Evolutionary conservation across 352 stramenopile genomes (phyloP).

Genomic region (Globisporangium iwayamae): DNA sequence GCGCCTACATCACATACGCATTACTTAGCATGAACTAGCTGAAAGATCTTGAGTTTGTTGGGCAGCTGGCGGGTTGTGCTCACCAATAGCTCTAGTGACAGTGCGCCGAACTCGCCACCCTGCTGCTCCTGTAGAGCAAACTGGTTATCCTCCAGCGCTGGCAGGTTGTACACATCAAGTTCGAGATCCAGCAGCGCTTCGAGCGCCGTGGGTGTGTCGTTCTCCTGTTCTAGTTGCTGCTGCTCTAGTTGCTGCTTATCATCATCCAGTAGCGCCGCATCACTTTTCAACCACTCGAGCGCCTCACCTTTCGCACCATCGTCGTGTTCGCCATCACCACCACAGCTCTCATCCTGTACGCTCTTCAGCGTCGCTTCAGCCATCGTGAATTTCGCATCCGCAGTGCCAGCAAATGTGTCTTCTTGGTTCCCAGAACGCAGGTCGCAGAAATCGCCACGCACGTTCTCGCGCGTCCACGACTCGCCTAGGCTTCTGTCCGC

Average conservation of each 20-base stretch:
- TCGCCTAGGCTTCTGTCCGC: background rate
- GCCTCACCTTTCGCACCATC: background rate
- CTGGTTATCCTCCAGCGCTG: conserved; percentile 28
- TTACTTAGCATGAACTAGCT: background rate
- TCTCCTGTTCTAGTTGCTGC: background rate
- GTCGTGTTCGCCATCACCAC: background rate
- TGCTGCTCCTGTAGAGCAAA: conserved; percentile 15
- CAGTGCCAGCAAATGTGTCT: conserved; percentile 3
- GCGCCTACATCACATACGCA: conserved; percentile 28
- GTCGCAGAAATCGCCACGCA: background rate
- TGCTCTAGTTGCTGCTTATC: background rate
- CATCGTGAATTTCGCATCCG: conserved; percentile 1
- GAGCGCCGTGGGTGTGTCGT: conserved; percentile 23
- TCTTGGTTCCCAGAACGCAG: conserved; percentile 28
- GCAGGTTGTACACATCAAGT: conserved; percentile 29
- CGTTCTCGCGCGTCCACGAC: background rate
- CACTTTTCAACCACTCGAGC: background rate
- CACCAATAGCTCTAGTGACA: conserved; percentile 68
- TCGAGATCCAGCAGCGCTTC: conserved; percentile 49
- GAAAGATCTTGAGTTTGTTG: too few species aligned
- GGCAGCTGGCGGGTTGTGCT: background rate
- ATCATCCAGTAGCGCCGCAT: background rate
- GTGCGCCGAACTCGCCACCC: conserved; percentile 5
- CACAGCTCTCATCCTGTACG: conserved; percentile 12
- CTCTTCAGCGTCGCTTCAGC: conserved; percentile 12